Percentiles rank a stretch among this genome's conserved stretches.
Evolutionary conservation across 768 basidiomycete species (phyloP).

Genomic region (Boletus eberwhitei): DNA sequence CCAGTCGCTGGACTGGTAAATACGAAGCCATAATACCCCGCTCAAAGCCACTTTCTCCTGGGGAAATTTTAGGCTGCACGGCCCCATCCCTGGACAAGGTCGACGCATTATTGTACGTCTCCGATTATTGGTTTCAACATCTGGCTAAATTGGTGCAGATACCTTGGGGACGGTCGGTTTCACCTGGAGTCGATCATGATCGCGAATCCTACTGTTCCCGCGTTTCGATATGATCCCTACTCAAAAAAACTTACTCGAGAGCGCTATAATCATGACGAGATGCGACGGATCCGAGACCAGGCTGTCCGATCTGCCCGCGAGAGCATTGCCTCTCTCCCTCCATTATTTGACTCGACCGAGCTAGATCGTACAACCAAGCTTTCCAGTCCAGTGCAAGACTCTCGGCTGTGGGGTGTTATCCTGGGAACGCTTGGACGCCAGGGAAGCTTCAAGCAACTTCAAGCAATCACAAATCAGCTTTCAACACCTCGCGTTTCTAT

Average conservation of each 20-base stretch:
- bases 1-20: slow-evolving; percentile 49
- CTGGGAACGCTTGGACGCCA: slow-evolving; percentile 94
- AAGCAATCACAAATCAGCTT: slow-evolving; percentile 77
- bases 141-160: slow-evolving; percentile 47
- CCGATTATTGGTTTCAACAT: not conserved
- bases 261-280: slow-evolving; percentile 83
- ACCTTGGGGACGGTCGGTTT: slow-evolving; percentile 97
- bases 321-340: slow-evolving; percentile 45
- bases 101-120: slow-evolving; percentile 85
- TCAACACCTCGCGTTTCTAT: slow-evolving; percentile 50
- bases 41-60: slow-evolving; percentile 90
- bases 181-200: slow-evolving; percentile 99
- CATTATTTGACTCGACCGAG: slow-evolving; percentile 6
- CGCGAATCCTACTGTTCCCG: slow-evolving; percentile 91
- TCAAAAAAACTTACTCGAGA: slow-evolving; percentile 96
- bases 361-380: slow-evolving; percentile 15
- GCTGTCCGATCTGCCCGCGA: slow-evolving; percentile 73
- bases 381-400: slow-evolving; percentile 12
- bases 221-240: slow-evolving; percentile 98
- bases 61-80: slow-evolving; percentile 96
- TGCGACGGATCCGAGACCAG: slow-evolving; percentile 70
- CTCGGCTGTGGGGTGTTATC: slow-evolving; percentile 78
- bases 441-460: slow-evolving; percentile 85
- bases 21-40: slow-evolving; percentile 80
- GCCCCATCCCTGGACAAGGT: slow-evolving; percentile 77